Base-by-base conservation (phyloP, 179 eudicot species). In the Corrigiola litoralis region DNA sequence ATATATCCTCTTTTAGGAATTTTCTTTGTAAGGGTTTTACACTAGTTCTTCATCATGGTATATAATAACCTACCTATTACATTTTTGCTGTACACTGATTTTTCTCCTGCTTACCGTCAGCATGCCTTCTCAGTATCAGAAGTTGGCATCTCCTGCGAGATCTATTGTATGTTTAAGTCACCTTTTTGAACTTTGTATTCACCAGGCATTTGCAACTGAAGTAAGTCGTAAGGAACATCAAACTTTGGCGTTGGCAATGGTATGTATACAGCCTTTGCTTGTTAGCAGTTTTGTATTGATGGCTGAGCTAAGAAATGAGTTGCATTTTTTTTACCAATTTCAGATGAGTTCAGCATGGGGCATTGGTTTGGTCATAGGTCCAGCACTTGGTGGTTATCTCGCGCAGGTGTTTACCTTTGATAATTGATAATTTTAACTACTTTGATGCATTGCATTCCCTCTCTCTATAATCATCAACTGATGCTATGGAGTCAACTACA, bases 161-260 rank as follows among this genome's bases (percentile, higher is more conserved):
- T 37, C 24, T 23, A 46, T 25, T 66, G 1, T 18, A 10, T 28
- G 34, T 33, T 53, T 17, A 12, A 24, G 18, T 75, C 49, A 37
- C 57, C 58, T 52, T 47, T 44, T 48, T 49, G 45, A 32, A 18
- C 41, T 56, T 53, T 37, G 3, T 49, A 18, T 28, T 32, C 45
- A 5, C 50, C 76, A 86, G 86, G 88, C 88, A 13, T 86, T 84
- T 76, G 86, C 82, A 58, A 63, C 80, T 31, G 92, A 86, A 76
- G 77, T 81, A 69, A 77, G 79, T 66, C 86, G 88, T 20, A 75
- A 65, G 61, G 88, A 84, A 60, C 69, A 84, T 74, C 88, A 86
- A 75, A 79, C 88, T 56, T 67, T 86, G 72, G 92, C 79, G 60
- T 58, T 86, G 74, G 79, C 88, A 72, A 73, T 76, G 45, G 92